phyloP scores from a whole-genome alignment of 2,329 filamentous ascomycete genomes.

The Colletotrichum melonis region DNA sequence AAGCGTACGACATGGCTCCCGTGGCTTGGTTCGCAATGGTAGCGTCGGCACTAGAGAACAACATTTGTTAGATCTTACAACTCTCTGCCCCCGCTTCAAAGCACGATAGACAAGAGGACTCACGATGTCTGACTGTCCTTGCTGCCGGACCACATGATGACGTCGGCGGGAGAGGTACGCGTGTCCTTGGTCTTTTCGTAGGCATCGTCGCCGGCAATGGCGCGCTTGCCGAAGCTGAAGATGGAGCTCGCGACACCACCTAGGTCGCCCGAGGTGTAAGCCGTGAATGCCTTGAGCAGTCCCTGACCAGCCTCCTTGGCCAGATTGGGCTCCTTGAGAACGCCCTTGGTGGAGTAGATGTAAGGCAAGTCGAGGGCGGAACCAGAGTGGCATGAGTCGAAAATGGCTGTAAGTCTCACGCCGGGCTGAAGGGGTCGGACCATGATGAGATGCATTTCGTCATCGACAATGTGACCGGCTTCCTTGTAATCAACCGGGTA shows the following conservation, averaged over 20 bases:
- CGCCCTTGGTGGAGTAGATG: slow-evolving; percentile 82
- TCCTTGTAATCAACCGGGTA: slow-evolving; percentile 80
- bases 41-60: slow-evolving; percentile 79
- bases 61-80: neutral
- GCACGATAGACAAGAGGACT: slow-evolving; percentile 36
- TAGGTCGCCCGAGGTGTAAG: slow-evolving; percentile 87
- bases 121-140: slow-evolving; percentile 93
- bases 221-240: slow-evolving; percentile 85
- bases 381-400: slow-evolving; percentile 84
- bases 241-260: slow-evolving; percentile 82
- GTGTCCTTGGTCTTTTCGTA: slow-evolving; percentile 86
- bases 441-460: slow-evolving; percentile 82
- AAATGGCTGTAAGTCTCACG: slow-evolving; percentile 86
- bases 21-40: slow-evolving; percentile 90
- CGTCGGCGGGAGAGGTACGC: slow-evolving; percentile 93
- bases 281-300: slow-evolving; percentile 77
- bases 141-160: slow-evolving; percentile 97
- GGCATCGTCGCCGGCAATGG: slow-evolving; percentile 80
- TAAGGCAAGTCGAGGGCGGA: slow-evolving; percentile 83
- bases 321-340: slow-evolving; percentile 84
- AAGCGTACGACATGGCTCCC: slow-evolving; percentile 98
- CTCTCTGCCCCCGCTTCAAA: neutral
- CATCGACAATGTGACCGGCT: slow-evolving; percentile 80
- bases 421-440: slow-evolving; percentile 83
- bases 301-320: slow-evolving; percentile 83